Conservation (phyloP, 2,329 filamentous ascomycete genomes). For the Calonectria pauciramosa region DNA sequence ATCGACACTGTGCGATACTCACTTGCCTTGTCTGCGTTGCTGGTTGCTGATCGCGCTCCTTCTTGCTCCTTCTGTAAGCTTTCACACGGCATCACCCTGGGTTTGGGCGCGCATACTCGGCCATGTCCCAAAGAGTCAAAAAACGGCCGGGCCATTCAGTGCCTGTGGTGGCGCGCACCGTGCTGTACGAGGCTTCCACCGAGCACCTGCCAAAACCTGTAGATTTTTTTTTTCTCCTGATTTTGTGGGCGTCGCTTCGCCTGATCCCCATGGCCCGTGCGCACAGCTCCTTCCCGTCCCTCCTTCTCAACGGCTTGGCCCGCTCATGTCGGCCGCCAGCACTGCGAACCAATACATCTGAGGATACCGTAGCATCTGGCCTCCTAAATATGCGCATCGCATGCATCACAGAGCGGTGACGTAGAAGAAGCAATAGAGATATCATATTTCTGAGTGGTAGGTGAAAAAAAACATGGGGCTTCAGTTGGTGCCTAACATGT, state of each 20-base stretch:
- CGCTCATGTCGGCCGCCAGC: background rate
- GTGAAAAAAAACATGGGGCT: background rate
- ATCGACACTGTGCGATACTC: background rate
- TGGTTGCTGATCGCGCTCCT: background rate
- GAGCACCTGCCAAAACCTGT: background rate
- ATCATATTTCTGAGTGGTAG: background rate
- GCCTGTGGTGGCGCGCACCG: background rate
- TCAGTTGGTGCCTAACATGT: background rate
- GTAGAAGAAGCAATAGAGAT: background rate
- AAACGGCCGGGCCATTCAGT: background rate
- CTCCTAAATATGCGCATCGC: background rate
- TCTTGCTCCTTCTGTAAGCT: background rate
- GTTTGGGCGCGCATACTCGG: background rate
- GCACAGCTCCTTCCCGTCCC: slow-evolving; percentile 22
- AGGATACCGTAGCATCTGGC: background rate
- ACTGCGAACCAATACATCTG: slow-evolving; percentile 2
- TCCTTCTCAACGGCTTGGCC: slow-evolving; percentile 23
- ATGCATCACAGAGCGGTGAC: background rate
- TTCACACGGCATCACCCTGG: background rate
- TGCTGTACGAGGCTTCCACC: background rate
- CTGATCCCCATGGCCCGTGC: slow-evolving; percentile 36
- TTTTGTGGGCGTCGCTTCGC: slow-evolving; percentile 43
- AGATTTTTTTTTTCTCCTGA: slow-evolving; percentile 12
- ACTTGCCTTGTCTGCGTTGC: background rate
- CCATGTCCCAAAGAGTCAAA: background rate